These are phyloP conservation scores for Populus simonii DNA, from an alignment of 345 rosid species.

Conservation along the genomic window DNA sequence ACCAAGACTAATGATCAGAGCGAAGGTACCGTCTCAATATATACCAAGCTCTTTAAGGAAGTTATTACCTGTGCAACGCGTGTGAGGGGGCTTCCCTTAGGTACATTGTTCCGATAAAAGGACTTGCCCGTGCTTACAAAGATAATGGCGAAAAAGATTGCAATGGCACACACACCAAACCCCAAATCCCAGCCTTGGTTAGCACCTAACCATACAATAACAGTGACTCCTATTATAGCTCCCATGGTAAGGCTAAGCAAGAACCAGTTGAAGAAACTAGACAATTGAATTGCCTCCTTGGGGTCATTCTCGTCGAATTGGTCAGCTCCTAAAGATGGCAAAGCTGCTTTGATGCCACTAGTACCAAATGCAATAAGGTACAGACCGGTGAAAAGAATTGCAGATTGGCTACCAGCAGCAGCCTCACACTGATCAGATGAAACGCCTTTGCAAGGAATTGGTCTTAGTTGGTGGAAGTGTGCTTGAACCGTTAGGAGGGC, in stretches of 20 bases:
- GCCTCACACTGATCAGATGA: constrained; percentile 36
- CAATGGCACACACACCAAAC: constrained; percentile 34
- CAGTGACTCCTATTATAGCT: constrained; percentile 43
- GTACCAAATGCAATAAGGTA: constrained; percentile 57
- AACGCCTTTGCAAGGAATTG: constrained; percentile 46
- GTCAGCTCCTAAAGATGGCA: constrained; percentile 62
- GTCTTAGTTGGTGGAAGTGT: constrained; percentile 43
- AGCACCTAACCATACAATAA: constrained; percentile 48
- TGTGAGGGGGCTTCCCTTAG: constrained; percentile 45
- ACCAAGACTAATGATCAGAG: background rate
- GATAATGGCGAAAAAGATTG: constrained; percentile 30
- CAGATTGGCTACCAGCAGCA: constrained; percentile 34
- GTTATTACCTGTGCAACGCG: constrained; percentile 45
- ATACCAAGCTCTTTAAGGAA: background rate
- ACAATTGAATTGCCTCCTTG: constrained; percentile 36
- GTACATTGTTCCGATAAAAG: constrained; percentile 42
- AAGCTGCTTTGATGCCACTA: constrained; percentile 50
- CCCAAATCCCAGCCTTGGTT: constrained; percentile 58
- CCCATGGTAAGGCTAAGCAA: constrained; percentile 50
- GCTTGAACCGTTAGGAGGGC: constrained; percentile 47
- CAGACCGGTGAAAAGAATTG: constrained; percentile 40
- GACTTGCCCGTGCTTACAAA: constrained; percentile 48
- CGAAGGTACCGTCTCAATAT: background rate
- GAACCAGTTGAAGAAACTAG: constrained; percentile 69
- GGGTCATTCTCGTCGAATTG: constrained; percentile 54